phyloP scores from a whole-genome alignment of 2,329 filamentous ascomycete species.

The Shiraia bambusicola region DNA sequence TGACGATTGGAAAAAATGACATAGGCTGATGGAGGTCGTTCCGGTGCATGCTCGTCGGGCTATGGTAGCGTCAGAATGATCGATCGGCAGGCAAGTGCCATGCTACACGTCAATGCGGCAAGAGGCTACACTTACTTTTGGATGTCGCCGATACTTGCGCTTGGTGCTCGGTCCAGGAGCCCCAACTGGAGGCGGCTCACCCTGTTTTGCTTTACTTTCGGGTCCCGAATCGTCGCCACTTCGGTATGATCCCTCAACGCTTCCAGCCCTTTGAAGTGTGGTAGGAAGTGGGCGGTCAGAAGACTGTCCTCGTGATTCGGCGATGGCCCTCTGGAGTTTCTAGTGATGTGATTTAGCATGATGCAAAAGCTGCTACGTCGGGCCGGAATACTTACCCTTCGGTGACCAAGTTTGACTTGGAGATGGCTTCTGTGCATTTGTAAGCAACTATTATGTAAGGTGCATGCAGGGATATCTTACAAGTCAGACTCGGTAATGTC shows the following conservation, averaged over 20 bases:
- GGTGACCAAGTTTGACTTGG: constrained; percentile 77
- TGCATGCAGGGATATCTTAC: constrained; percentile 50
- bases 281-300: constrained; percentile 41
- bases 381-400: constrained; percentile 62
- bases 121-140: constrained; percentile 58
- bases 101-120: not conserved
- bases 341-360: constrained; percentile 37
- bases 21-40: constrained; percentile 78
- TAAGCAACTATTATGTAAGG: constrained; percentile 10
- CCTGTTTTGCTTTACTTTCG: constrained; percentile 51
- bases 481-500: constrained; percentile 84
- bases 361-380: not conserved
- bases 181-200: constrained; percentile 43
- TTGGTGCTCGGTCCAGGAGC: constrained; percentile 51
- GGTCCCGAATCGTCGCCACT: constrained; percentile 54
- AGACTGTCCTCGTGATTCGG: constrained; percentile 64
- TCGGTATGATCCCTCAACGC: constrained; percentile 56
- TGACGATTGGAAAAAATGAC: constrained; percentile 83
- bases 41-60: constrained; percentile 77
- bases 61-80: constrained; percentile 39
- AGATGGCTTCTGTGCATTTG: constrained; percentile 62
- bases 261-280: constrained; percentile 50
- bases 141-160: constrained; percentile 75
- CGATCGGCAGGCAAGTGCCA: not conserved
- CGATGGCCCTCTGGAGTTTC: constrained; percentile 83